phyloP scores from a whole-genome alignment of 164 flowering plant species.

The Kingdonia uniflora region DNA sequence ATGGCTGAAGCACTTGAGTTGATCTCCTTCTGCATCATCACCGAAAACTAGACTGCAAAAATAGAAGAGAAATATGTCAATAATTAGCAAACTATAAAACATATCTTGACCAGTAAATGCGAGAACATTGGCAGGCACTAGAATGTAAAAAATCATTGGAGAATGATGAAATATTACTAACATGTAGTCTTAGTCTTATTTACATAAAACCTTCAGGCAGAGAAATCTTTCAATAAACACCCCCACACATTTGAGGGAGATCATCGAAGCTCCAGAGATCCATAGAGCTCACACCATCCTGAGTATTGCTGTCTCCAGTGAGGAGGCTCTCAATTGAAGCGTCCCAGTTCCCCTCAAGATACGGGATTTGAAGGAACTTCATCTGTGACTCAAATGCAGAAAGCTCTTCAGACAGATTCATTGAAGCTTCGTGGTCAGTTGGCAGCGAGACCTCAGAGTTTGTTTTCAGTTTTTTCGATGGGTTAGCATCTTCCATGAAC shows the following conservation, averaged over 20 bases:
- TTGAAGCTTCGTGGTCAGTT: conserved; percentile 22
- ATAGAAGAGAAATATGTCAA: no score
- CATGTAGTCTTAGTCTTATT: conserved; percentile 47
- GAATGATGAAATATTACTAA: conserved; percentile 5
- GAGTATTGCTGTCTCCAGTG: conserved; percentile 34
- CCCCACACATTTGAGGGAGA: conserved; percentile 33
- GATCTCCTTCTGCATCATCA: no score
- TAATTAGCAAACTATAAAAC: background rate
- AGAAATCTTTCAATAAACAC: conserved; percentile 34
- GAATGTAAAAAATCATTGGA: background rate
- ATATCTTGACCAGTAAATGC: background rate
- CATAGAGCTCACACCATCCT: conserved; percentile 44
- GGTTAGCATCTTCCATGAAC: conserved; percentile 35
- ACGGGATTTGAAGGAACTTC: conserved; percentile 61
- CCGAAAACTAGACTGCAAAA: no score
- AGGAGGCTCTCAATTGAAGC: conserved; percentile 51
- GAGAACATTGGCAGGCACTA: background rate
- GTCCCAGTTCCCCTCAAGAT: conserved; percentile 61
- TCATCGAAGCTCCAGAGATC: conserved; percentile 90
- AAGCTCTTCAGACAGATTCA: conserved; percentile 52
- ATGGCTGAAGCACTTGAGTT: no score
- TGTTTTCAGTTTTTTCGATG: conserved; percentile 51
- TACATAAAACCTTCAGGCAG: conserved; percentile 27
- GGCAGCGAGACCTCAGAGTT: conserved; percentile 17
- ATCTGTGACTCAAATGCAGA: conserved; percentile 63